Evolutionary conservation across 805 yeast species (phyloP).

Genomic region (Limtongia smithiae): DNA sequence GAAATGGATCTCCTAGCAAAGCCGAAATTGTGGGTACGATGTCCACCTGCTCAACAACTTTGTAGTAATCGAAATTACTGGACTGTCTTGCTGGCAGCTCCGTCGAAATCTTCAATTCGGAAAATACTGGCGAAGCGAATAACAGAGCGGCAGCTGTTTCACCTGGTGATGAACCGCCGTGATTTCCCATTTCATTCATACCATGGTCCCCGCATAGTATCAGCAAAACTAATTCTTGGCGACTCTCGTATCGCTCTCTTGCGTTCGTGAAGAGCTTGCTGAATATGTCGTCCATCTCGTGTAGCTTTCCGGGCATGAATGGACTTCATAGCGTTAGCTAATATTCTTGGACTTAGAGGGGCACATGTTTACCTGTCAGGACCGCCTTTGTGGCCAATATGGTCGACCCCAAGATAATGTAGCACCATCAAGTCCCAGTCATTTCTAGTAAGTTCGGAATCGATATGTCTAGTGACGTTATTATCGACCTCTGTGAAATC

Average conservation of each 20-base stretch:
- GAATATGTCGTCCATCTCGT: slow-evolving; percentile 77
- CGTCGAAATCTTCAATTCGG: slow-evolving; percentile 27
- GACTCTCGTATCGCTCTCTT: slow-evolving; percentile 36
- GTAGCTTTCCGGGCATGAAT: slow-evolving; percentile 77
- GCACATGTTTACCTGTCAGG: slow-evolving; percentile 42
- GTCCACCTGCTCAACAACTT: slow-evolving; percentile 61
- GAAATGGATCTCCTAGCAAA: slow-evolving; percentile 61
- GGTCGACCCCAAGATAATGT: slow-evolving; percentile 93
- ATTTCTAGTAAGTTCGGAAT: slow-evolving; percentile 46
- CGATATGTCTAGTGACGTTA: slow-evolving; percentile 87
- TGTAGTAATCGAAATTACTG: slow-evolving; percentile 48
- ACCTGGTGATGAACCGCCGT: slow-evolving; percentile 91
- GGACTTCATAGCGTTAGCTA: too few relatives aligned
- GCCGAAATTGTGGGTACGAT: slow-evolving; percentile 66
- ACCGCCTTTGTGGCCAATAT: slow-evolving; percentile 97
- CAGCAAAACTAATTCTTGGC: slow-evolving; percentile 51
- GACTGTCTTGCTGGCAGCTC: neutral
- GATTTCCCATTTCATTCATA: slow-evolving; percentile 88
- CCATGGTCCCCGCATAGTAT: slow-evolving; percentile 92
- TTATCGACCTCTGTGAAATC: slow-evolving; percentile 92
- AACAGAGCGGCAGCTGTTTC: slow-evolving; percentile 86
- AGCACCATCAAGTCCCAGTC: slow-evolving; percentile 83
- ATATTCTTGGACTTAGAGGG: neutral
- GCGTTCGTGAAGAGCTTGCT: slow-evolving; percentile 47
- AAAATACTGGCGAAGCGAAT: slow-evolving; percentile 62